Conservation (phyloP, 2,329 filamentous ascomycete genomes). For the Immersiporthe knoxdaviesiana region DNA sequence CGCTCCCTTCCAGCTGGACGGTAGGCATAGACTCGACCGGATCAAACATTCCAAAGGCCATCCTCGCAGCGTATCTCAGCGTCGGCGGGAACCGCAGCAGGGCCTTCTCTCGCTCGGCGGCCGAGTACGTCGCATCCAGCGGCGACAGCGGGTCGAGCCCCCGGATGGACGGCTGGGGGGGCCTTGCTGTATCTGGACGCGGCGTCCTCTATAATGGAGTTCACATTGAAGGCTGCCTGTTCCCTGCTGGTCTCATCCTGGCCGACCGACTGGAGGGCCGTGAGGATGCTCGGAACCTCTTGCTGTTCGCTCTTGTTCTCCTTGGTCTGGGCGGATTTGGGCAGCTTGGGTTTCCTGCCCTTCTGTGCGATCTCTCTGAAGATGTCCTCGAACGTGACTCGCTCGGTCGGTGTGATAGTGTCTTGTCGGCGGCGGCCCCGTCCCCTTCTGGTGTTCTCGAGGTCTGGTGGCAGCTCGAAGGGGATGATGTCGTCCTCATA, state of each 20-base stretch:
- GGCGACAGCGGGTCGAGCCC: slow-evolving; percentile 31
- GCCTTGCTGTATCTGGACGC: slow-evolving; percentile 24
- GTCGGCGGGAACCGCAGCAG: slow-evolving; percentile 46
- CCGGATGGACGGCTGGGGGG: slow-evolving; percentile 19
- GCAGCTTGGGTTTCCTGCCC: slow-evolving; percentile 33
- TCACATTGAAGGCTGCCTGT: slow-evolving; percentile 31
- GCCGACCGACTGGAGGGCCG: slow-evolving; percentile 8
- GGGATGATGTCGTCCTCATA: slow-evolving; percentile 48
- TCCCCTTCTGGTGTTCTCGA: slow-evolving; percentile 36
- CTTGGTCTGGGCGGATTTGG: neutral
- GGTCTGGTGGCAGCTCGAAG: slow-evolving; percentile 51
- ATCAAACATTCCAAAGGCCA: slow-evolving; percentile 42
- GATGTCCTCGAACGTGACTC: slow-evolving; percentile 53
- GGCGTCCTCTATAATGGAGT: slow-evolving; percentile 37
- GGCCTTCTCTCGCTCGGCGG: slow-evolving; percentile 40
- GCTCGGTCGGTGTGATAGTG: slow-evolving; percentile 62
- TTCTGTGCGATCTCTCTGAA: slow-evolving; percentile 59
- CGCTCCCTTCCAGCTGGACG: slow-evolving; percentile 26
- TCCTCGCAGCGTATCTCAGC: slow-evolving; percentile 44
- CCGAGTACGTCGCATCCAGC: slow-evolving; percentile 31
- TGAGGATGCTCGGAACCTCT: slow-evolving; percentile 19
- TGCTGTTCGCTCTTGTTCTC: slow-evolving; percentile 21
- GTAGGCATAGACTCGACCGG: slow-evolving; percentile 18
- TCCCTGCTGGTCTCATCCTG: neutral
- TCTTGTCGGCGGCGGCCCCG: slow-evolving; percentile 38